Base-by-base conservation (phyloP, 257 asterid genomes). In the Ajuga chamaepitys region DNA sequence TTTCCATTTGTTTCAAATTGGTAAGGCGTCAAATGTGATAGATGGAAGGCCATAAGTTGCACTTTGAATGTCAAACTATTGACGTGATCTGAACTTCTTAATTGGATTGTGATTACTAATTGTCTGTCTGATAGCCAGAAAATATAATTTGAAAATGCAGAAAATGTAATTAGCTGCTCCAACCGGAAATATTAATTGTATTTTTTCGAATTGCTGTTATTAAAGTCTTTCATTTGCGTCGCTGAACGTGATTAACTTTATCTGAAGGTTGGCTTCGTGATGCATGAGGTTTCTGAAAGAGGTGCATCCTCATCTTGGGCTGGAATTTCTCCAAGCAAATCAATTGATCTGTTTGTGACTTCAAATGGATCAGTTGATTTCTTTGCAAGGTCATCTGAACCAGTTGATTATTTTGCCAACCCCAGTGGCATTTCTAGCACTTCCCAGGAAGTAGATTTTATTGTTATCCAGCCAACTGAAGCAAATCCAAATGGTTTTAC, bases 201-300 rank as follows among this genome's bases (percentile, higher is more conserved):
- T 34, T n/a, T 71, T n/a, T 20, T 62, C 56, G 66, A 58, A 26
- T 62, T 46, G 13, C 46, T 28, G 40, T 67, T 13, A 63, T 42
- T 45, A 26, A 20, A 21, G 42, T 56, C 66, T 69, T 24, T 57
- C 51, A 4, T 68, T 72, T 67, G 48, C 67, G 65, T 70, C 52
- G 65, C 74, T 83, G 52, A 81, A 74, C 44, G 54, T 73, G 58
- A 74, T 52, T 12, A 46, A 34, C 53, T 65, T 52, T 69, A 55
- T 72, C 22, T 74, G 84, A 75, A 89, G 97, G 94, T 67, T 50
- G 77, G 66, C 47, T 16, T 70, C 18, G 42, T 66, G 77, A 78
- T 37, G 37, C 75, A 62, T 40, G 60, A 64, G 54, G 76, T 40
- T 51, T 76, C 72, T 52, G 87, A 67, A 68, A 66, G 62, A 55